Evolutionary conservation across 352 stramenopile species (phyloP).

Genomic region (Phytopythium oedochilum): DNA sequence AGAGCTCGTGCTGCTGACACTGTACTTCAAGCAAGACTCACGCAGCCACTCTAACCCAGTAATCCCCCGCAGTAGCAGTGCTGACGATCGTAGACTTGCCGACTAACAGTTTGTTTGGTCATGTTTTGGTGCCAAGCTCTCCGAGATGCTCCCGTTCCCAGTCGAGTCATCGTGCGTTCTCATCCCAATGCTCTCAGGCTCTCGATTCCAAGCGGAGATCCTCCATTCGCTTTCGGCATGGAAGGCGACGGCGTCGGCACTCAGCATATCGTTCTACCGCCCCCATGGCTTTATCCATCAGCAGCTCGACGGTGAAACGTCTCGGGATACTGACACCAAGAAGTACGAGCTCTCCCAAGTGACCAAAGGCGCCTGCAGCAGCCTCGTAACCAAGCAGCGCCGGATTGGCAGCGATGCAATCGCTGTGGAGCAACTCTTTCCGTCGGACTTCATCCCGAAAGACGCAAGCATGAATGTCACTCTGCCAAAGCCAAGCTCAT

Average conservation of each 20-base stretch:
- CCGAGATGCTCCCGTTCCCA: constrained; percentile 32
- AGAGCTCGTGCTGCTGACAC: constrained; percentile 56
- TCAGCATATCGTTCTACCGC: constrained; percentile 53
- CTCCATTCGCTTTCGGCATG: constrained; percentile 45
- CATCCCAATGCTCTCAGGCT: constrained; percentile 54
- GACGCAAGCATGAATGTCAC: constrained; percentile 31
- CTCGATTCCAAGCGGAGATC: constrained; percentile 63
- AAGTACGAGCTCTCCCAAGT: constrained; percentile 12
- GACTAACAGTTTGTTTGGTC: neutral
- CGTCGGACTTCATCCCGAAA: constrained; percentile 55
- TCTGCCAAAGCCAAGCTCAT: constrained; percentile 26
- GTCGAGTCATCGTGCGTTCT: constrained; percentile 20
- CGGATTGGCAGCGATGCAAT: constrained; percentile 13
- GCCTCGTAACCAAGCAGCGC: constrained; percentile 14
- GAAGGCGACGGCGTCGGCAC: constrained; percentile 36
- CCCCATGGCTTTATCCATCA: constrained; percentile 29
- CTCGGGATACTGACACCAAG: constrained; percentile 19
- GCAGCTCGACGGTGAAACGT: constrained; percentile 33
- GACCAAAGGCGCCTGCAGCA: constrained; percentile 19
- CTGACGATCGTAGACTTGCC: neutral
- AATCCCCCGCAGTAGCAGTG: neutral
- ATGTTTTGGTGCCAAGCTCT: constrained; percentile 19
- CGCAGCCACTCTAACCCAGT: constrained; percentile 20
- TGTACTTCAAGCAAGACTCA: constrained; percentile 37
- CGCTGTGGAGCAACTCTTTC: constrained; percentile 34